Evolutionary conservation across 805 yeast genomes (phyloP), one percentile per base, ranked within the genome.

Genomic region (Lachancea quebecensis): DNA sequence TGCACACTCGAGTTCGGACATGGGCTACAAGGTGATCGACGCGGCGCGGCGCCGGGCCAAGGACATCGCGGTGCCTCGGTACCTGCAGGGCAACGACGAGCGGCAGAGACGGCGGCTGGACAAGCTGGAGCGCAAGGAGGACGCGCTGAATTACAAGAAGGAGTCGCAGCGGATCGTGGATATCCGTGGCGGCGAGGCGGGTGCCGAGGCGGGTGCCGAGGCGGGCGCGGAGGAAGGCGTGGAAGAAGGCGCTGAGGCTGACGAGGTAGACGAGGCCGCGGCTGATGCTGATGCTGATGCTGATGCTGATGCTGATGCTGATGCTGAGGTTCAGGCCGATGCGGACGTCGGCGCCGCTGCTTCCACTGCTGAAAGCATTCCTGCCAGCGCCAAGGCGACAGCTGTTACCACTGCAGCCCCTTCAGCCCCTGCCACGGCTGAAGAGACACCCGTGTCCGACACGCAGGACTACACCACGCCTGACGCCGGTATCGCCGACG

Each of bases 1-100:
- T 12, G 55, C 48, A 37, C 50, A 49, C 18, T 46, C 50, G 31
- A 45, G 47, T 10, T 51, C 51, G n/a, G 55, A 60, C 35, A 29
- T 57, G 35, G 66, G 66, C 18, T 61, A 54, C 43, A 55, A 52
- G 11, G 53, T 46, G 14, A 39, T 61, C 1, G 46, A 43, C 15
- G 52, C 50, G 16, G 35, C 46, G 1, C 41, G 54, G 11, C 54
- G 50, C 30, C 46, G 59, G 15, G 62, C 64, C 3, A 62, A 56
- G 46, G 67, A 63, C 45, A 60, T 63, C 16, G 49, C 50, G 11
- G 59, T 63, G 41, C 67, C 67, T 2, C 27, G 49, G 10, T 54
- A 56, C 40, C 41, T 63, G 37, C 47, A 50, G 17, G 52, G 57
- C 14, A 60, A 54, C 42, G 66, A 62, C 50, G 45, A 36, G 29